Evolutionary conservation across 2,329 filamentous ascomycete species (phyloP).

Genomic region (Diaporthe ilicicola): DNA sequence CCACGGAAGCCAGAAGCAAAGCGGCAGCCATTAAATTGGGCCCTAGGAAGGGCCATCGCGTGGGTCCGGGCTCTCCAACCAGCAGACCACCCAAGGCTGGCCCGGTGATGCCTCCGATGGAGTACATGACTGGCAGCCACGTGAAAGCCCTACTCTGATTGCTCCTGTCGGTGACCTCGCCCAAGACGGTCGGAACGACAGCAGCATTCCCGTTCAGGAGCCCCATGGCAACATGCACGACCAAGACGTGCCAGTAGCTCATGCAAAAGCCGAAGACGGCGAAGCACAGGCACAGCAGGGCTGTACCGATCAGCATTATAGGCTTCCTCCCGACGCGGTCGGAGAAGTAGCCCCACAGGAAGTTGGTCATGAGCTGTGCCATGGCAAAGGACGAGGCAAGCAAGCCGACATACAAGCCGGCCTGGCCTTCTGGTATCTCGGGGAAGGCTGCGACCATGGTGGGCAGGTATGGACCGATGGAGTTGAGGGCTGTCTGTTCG

Average conservation of each 20-base stretch:
- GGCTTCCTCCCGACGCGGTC: conserved; percentile 84
- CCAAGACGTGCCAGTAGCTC: conserved; percentile 82
- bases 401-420: conserved; percentile 88
- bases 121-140: conserved; percentile 96
- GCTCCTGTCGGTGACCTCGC: conserved; percentile 92
- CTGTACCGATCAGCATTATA: conserved; percentile 81
- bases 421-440: conserved; percentile 74
- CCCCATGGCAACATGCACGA: conserved; percentile 91
- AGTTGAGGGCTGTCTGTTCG: conserved; percentile 97
- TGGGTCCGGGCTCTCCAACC: conserved; percentile 69
- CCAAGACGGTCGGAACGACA: conserved; percentile 90
- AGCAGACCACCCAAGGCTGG: conserved; percentile 90
- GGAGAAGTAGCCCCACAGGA: conserved; percentile 87
- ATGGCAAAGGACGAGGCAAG: conserved; percentile 92
- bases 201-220: conserved; percentile 94
- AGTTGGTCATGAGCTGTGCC: conserved; percentile 91
- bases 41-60: conserved; percentile 78
- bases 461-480: conserved; percentile 93
- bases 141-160: conserved; percentile 95
- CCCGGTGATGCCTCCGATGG: conserved; percentile 90
- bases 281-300: conserved; percentile 85
- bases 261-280: conserved; percentile 86
- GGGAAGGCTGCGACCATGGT: conserved; percentile 90
- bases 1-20: conserved; percentile 76
- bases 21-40: conserved; percentile 83